Conservation (phyloP, 257 asterid species). For the Nicotiana benthamiana region DNA sequence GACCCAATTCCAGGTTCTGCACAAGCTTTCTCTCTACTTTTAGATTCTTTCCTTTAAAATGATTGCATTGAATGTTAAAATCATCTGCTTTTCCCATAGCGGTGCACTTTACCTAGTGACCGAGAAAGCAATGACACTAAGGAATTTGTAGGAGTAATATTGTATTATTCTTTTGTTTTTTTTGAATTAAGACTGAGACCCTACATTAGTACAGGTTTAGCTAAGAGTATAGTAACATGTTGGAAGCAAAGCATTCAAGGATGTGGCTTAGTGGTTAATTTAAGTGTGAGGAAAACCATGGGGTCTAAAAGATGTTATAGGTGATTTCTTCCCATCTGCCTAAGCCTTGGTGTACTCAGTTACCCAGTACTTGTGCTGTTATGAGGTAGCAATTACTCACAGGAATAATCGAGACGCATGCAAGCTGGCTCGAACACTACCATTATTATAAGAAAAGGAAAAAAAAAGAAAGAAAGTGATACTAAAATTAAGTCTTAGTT, state of each 20-base stretch:
- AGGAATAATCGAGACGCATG: neutral
- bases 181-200: neutral
- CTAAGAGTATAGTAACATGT: neutral
- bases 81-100: neutral
- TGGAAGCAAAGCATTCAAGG: neutral
- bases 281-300: neutral
- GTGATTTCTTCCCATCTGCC: neutral
- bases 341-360: neutral
- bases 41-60: neutral
- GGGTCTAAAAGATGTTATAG: no score
- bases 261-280: neutral
- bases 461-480: neutral
- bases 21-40: neutral
- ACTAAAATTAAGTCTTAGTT: neutral
- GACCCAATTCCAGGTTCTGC: slow-evolving; percentile 79
- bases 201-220: neutral
- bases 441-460: neutral
- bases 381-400: no score
- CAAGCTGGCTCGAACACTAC: neutral
- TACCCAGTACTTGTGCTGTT: neutral
- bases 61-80: neutral
- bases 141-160: neutral
- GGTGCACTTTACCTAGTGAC: neutral
- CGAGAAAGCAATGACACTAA: neutral
- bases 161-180: neutral